These are phyloP conservation scores for Parietaria judaica DNA, from an alignment of 306 rosid species.

Conservation along the genomic window DNA sequence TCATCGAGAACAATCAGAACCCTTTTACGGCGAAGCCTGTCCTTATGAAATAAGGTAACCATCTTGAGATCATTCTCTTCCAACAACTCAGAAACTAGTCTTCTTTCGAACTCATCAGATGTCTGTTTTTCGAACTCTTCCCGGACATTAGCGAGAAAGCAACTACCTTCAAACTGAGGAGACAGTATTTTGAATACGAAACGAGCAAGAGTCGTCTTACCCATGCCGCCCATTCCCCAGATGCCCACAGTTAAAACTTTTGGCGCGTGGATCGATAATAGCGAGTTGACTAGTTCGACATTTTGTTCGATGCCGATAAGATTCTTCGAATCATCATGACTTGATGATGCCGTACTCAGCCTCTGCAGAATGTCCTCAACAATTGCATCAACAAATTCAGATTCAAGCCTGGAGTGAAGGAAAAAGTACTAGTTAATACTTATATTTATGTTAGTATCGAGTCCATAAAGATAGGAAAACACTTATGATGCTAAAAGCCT, in stretches of 20 bases:
- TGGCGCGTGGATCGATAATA: conserved; percentile 8
- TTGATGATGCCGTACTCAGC: not conserved
- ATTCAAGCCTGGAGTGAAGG: not conserved
- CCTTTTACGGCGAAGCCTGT: no score
- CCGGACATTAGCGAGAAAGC: conserved; percentile 9
- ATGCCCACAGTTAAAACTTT: conserved; percentile 6
- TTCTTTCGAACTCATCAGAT: not conserved
- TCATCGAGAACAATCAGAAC: no score
- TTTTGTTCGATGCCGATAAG: conserved; percentile 9
- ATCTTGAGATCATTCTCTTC: conserved; percentile 5
- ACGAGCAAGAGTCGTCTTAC: conserved; percentile 19
- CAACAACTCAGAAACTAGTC: conserved; percentile 7
- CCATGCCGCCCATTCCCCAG: conserved; percentile 22
- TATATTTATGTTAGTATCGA: no score
- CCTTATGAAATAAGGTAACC: no score
- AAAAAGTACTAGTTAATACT: no score
- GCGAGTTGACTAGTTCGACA: not conserved
- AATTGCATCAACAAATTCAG: no score
- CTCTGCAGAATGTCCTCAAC: no score
- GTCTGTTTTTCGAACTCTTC: not conserved
- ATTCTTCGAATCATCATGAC: conserved; percentile 12
- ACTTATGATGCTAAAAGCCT: no score
- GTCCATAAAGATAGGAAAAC: no score
- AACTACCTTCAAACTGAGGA: conserved; percentile 5
- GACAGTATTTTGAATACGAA: not conserved